Conservation (phyloP, 495 filamentous ascomycete species). For the Xylaria longipes region DNA sequence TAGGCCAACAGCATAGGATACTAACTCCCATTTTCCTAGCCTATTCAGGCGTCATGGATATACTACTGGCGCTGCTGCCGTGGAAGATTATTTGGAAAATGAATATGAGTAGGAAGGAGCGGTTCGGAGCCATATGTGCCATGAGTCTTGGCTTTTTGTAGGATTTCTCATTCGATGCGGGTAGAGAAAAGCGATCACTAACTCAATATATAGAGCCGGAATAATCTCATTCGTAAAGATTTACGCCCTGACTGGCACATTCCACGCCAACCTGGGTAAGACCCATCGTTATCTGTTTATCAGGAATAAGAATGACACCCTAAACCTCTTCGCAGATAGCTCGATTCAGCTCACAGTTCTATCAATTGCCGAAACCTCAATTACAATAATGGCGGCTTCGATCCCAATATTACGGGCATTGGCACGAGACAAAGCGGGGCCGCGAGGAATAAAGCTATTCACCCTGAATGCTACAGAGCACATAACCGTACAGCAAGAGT, state of each 20-base stretch:
- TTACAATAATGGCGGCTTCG: conserved; percentile 42
- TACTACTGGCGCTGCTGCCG: conserved; percentile 43
- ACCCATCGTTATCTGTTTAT: background rate
- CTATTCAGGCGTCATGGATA: conserved; percentile 44
- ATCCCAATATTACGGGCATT: conserved; percentile 43
- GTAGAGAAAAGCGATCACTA: background rate
- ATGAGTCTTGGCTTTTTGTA: conserved; percentile 49
- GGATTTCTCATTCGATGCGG: background rate
- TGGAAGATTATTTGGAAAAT: conserved; percentile 48
- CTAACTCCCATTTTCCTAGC: conserved; percentile 29
- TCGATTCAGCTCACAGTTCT: conserved; percentile 39
- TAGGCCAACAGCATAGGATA: background rate
- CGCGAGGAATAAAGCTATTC: conserved; percentile 6
- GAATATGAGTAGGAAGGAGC: conserved; percentile 45
- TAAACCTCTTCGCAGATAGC: conserved; percentile 5
- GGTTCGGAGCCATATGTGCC: conserved; percentile 43
- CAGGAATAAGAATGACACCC: background rate
- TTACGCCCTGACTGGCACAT: conserved; percentile 43
- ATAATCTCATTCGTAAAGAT: conserved; percentile 37
- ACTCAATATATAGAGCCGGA: conserved; percentile 30
- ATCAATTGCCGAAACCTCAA: conserved; percentile 38
- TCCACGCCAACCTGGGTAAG: conserved; percentile 15
- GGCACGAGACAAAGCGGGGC: conserved; percentile 30
- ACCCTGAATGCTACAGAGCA: conserved; percentile 14
- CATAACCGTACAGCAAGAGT: background rate